Percentiles rank a stretch among this genome's conserved stretches.
Conservation (phyloP, 2,329 filamentous ascomycete genomes). For the Hypoxylon sp. region DNA sequence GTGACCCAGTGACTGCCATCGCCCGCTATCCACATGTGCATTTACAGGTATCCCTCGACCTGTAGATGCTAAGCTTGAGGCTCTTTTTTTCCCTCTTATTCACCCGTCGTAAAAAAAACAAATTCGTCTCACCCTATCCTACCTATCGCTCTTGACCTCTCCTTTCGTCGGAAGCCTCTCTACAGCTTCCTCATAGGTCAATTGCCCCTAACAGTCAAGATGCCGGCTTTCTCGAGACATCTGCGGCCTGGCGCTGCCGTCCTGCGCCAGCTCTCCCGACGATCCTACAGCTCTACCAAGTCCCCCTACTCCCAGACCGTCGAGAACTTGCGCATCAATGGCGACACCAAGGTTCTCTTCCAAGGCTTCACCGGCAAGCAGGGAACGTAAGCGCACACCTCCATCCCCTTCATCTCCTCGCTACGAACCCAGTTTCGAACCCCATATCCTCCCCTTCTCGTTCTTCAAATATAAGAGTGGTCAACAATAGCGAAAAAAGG, state of each 20-base stretch:
- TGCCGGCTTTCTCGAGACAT: conserved; percentile 87
- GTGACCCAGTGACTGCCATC: conserved; percentile 1
- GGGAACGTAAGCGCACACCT: conserved; percentile 74
- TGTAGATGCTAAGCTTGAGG: conserved; percentile 28
- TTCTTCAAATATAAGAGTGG: neutral
- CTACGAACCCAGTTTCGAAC: conserved; percentile 40
- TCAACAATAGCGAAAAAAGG: neutral
- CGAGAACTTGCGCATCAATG: conserved; percentile 90
- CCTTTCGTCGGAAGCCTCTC: conserved; percentile 25
- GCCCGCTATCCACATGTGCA: neutral
- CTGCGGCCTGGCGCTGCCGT: conserved; percentile 71
- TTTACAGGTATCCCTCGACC: conserved; percentile 11
- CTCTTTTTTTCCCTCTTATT: conserved; percentile 13
- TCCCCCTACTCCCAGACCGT: conserved; percentile 76
- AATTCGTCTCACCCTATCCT: conserved; percentile 1
- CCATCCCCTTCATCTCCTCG: neutral
- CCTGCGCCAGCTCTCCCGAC: conserved; percentile 70
- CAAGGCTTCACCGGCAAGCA: conserved; percentile 98
- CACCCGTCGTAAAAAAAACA: conserved; percentile 12
- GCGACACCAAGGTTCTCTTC: conserved; percentile 92
- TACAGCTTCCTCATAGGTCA: conserved; percentile 29
- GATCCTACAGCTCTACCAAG: conserved; percentile 76
- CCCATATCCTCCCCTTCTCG: neutral
- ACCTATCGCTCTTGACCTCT: conserved; percentile 4
- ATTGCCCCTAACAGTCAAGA: conserved; percentile 53